Evolutionary conservation across 2,329 filamentous ascomycete species (phyloP), one percentile per base, ranked within the genome.

Genomic region (Polychaeton citri): DNA sequence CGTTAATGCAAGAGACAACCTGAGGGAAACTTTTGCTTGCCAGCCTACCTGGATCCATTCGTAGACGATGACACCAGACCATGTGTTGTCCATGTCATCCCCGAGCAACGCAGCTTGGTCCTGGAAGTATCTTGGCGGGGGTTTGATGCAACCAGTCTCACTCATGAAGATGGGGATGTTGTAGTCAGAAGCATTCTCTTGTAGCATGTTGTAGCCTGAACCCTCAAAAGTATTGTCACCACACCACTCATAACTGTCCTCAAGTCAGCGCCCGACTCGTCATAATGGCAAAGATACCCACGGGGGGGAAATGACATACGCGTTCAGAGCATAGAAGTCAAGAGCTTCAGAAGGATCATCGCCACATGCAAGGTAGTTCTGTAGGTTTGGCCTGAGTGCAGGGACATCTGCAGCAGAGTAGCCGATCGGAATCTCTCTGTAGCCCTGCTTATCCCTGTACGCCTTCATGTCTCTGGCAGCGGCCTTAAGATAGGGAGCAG

Each of bases 161-260:
- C 82, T 87, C 61, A 93, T 84, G 67, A 86, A 87, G 49, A 90
- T 84, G 15, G 83, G 85, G n/a, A 92, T 75, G 32, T 76, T 79
- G 58, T 85, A 87, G 48, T 73, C 60, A 24, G 70, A 69, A 5
- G 81, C 76, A 44, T 80, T 76, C 36, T 66, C 58, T 55, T 85
- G 70, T 19, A 92, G 72, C 43, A 66, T 65, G 32, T 65, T 53
- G 61, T 93, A 93, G 38, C 82, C 84, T 2, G 84, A 76, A 13
- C 53, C 64, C 18, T 64, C 45, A 59, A 76, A 86, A 21, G 59
- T 55, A 16, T 59, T 58, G 12, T 56, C 43, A 21, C 65, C 65
- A 42, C 64, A 67, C 61, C 62, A 65, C 24, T 85, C 80, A 57
- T 92, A 90, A 1, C 40, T 42, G 17, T 30, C 18, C n/a, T 20